These are phyloP conservation scores for Aquanectria penicillioides DNA, from an alignment of 2,329 filamentous ascomycete genomes.

Conservation along the genomic window DNA sequence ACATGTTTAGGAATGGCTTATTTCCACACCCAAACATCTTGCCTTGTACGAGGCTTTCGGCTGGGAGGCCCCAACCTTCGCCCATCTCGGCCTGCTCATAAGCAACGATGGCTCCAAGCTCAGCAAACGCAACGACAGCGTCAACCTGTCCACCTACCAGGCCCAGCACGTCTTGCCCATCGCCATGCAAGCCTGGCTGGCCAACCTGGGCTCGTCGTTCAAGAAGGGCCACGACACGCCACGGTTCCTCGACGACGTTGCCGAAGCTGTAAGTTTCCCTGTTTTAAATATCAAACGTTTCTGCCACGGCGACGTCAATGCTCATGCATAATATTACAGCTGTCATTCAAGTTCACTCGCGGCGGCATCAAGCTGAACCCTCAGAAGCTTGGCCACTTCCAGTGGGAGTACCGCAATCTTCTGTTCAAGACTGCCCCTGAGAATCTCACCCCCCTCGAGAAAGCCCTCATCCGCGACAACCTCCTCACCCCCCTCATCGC, in stretches of 20 bases:
- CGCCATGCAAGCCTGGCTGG: constrained; percentile 80
- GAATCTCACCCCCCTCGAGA: constrained; percentile 34
- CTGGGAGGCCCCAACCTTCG: constrained; percentile 79
- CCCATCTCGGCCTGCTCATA: constrained; percentile 81
- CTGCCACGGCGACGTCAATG: not conserved
- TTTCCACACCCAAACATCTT: constrained; percentile 82
- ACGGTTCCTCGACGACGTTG: constrained; percentile 72
- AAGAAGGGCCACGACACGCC: constrained; percentile 40
- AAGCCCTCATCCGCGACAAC: constrained; percentile 27
- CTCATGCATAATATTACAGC: constrained; percentile 57
- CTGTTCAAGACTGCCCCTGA: constrained; percentile 42
- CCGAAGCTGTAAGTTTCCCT: constrained; percentile 66
- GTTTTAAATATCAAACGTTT: not conserved
- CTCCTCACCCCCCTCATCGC: constrained; percentile 39
- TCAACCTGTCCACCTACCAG: constrained; percentile 63
- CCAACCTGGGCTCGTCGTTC: constrained; percentile 66
- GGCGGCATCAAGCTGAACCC: constrained; percentile 87
- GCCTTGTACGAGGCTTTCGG: constrained; percentile 80
- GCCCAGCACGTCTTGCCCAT: constrained; percentile 57
- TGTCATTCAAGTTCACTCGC: constrained; percentile 88
- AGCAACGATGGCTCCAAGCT: constrained; percentile 77
- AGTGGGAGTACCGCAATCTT: constrained; percentile 69
- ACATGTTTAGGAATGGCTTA: constrained; percentile 82
- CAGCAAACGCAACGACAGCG: constrained; percentile 79
- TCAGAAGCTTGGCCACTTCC: constrained; percentile 83